A percentile compares a stretch with the other conserved stretches of the same genome.
Evolutionary conservation across 768 basidiomycete genomes (phyloP).

Genomic region (Floccularia luteovirens): DNA sequence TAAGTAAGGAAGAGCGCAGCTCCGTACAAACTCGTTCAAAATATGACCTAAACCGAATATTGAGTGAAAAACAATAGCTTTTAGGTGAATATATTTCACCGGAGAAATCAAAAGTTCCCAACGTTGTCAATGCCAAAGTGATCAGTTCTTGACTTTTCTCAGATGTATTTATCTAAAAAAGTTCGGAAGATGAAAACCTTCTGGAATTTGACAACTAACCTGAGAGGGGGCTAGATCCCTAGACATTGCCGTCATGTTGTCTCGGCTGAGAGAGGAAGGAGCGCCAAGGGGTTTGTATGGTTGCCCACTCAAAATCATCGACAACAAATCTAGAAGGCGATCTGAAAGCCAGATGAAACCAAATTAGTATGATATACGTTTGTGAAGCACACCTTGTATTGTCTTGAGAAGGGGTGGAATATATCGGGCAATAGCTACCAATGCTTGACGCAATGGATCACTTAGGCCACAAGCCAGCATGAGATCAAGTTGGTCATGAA

Average conservation of each 20-base stretch:
- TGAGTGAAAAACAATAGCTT: conserved; percentile 3
- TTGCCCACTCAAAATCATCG: conserved; percentile 73
- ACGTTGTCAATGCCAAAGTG: conserved; percentile 76
- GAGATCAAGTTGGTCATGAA: conserved; percentile 94
- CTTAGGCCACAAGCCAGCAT: conserved; percentile 95
- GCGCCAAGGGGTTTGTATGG: conserved; percentile 86
- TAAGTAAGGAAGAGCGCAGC: conserved; percentile 84
- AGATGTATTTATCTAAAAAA: conserved; percentile 26
- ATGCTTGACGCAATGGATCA: conserved; percentile 78
- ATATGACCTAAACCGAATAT: conserved; percentile 58
- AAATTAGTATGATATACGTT: background rate
- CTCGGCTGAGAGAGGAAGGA: conserved; percentile 52
- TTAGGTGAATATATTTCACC: conserved; percentile 35
- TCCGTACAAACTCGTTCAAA: conserved; percentile 92
- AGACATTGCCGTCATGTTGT: conserved; percentile 38
- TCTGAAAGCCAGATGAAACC: conserved; percentile 48
- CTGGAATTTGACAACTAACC: conserved; percentile 17
- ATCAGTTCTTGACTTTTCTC: conserved; percentile 63
- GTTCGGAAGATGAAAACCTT: conserved; percentile 1
- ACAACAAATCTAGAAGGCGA: conserved; percentile 82
- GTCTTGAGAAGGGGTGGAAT: conserved; percentile 89
- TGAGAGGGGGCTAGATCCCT: conserved; percentile 47
- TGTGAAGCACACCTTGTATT: conserved; percentile 64
- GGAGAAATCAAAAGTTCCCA: conserved; percentile 92
- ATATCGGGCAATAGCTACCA: conserved; percentile 75